Evolutionary conservation across 495 filamentous ascomycete species (phyloP), one percentile per base, ranked within the genome.

Genomic region (Neohortaea acidophila): DNA sequence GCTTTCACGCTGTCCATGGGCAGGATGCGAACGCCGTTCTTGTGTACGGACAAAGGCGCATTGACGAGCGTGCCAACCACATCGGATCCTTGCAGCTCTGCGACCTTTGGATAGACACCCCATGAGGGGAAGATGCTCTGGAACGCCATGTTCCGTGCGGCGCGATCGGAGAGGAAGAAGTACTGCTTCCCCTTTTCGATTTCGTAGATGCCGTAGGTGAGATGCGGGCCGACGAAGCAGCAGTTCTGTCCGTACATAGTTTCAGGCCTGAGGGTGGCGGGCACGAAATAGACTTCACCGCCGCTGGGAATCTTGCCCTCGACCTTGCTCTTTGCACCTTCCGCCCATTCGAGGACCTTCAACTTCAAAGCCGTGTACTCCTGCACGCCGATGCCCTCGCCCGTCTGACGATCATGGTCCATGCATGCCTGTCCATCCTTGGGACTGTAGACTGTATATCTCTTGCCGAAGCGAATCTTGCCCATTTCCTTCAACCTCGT

Each of bases 231-330:
- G 34, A 97, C 84, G 51, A 97, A 97, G 59, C 85, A 93, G 63
- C 84, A 89, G 1, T 75, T 86, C 59, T 97, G 89, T 19, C 89
- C 89, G 51, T 94, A 94, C 87, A 97, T 94, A 13, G 89, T 97
- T 65, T 97, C 89, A 14, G 89, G 82, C 48, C 89, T 72, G 41
- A 97, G 68, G 41, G 89, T 94, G 17, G 89, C 89, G 2, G 89
- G 79, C 26, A 92, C 73, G 47, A 97, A 79, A 59, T 77, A 93
- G 19, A 94, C 79, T 39, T 82, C 80, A 18, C 81, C 79, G 45
- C 68, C 73, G 5, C 77, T 70, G 22, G 86, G 79, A n/a, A 94
- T 64, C 60, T 84, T 84, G 33, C 74, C 78, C 48, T 73, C 66
- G 23, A 97, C 57, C 21, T 69, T 61, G 41, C 78, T 71, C 33